Conservation (phyloP, 192 early-diverging fungal species). For the Ramicandelaber brevisporus region DNA sequence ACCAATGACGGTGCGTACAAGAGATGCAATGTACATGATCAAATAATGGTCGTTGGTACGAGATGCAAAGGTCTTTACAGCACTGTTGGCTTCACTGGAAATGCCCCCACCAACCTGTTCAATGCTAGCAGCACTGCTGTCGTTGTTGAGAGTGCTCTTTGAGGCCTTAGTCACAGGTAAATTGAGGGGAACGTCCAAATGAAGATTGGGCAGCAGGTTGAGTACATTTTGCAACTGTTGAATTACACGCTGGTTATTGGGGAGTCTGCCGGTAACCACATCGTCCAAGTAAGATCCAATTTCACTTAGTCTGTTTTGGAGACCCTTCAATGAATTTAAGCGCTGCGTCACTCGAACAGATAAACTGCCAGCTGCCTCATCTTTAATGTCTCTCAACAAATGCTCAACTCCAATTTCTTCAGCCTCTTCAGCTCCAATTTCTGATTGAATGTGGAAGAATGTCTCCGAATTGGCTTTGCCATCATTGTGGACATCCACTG, state of each 20-base stretch:
- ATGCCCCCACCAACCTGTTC: too few species aligned
- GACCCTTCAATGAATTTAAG: conserved; percentile 71
- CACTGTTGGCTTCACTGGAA: too few species aligned
- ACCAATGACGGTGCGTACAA: conserved; percentile 88
- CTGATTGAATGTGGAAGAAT: conserved; percentile 84
- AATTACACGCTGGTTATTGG: conserved; percentile 89
- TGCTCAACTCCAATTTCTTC: conserved; percentile 99
- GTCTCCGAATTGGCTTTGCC: conserved; percentile 91
- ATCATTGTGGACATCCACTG: conserved; percentile 97
- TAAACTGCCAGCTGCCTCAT: conserved; percentile 81
- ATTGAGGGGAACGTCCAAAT: too few species aligned
- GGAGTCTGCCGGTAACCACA: conserved; percentile 60
- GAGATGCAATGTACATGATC: conserved; percentile 72
- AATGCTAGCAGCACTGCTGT: conserved; percentile 45
- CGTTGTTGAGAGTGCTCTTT: conserved; percentile 45
- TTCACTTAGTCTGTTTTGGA: conserved; percentile 60
- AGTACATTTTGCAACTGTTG: conserved; percentile 98
- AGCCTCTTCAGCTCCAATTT: conserved; percentile 97
- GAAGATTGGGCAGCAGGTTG: conserved; percentile 85
- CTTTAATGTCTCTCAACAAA: conserved; percentile 92
- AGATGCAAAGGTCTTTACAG: too few species aligned
- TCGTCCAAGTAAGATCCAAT: conserved; percentile 73
- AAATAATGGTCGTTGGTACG: conserved; percentile 92
- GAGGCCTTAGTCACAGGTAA: too few species aligned
- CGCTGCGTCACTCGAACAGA: conserved; percentile 84